phyloP scores from a whole-genome alignment of 257 asterid species.

The Euphrasia confusa region DNA sequence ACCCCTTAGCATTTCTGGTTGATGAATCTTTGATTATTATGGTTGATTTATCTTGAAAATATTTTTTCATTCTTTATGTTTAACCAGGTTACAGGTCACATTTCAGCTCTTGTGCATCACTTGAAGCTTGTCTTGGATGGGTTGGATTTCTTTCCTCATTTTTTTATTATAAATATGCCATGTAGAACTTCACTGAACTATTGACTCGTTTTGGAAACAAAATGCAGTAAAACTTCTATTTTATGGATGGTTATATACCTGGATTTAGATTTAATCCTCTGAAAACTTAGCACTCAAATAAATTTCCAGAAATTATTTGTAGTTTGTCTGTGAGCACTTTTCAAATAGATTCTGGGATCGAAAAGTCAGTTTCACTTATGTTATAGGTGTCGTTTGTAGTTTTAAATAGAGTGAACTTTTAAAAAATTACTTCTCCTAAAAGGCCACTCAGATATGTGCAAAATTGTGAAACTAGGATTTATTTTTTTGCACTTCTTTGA shows the following conservation, averaged over 20 bases:
- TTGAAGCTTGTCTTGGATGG: conserved; percentile 97
- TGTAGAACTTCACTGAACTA: conserved; percentile 16
- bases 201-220: conserved; percentile 8
- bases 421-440: no score
- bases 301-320: no score
- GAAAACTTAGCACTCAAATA: neutral
- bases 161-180: conserved; percentile 17
- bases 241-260: conserved; percentile 16
- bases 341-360: no score
- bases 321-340: no score
- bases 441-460: no score
- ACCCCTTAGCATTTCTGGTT: conserved; percentile 11
- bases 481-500: no score
- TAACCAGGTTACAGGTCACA: conserved; percentile 89
- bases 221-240: conserved; percentile 3
- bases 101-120: conserved; percentile 96
- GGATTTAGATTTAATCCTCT: neutral
- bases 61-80: conserved; percentile 9
- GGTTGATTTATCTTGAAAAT: conserved; percentile 8
- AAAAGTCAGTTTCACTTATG: no score
- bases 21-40: conserved; percentile 15
- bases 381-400: no score
- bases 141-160: conserved; percentile 41
- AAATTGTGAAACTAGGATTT: no score
- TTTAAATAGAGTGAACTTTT: no score